phyloP scores from a whole-genome alignment of 2,329 filamentous ascomycete genomes.

The Penicillium griseofulvum region DNA sequence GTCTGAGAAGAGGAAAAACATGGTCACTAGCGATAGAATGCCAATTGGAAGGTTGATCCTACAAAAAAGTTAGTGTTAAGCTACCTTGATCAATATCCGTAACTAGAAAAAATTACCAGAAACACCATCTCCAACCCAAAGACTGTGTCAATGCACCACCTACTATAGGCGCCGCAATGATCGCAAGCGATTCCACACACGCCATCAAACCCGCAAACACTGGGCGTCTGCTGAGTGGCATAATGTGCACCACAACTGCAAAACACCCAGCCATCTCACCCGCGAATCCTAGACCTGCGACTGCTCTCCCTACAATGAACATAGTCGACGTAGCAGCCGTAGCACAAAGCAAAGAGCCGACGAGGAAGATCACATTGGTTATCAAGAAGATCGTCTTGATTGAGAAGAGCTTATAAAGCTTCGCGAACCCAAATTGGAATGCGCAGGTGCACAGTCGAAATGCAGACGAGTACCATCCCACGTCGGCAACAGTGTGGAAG shows the following conservation, averaged over 20 bases:
- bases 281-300: conserved; percentile 28
- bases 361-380: conserved; percentile 19
- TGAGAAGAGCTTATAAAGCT: conserved; percentile 35
- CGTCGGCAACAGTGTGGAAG: conserved; percentile 27
- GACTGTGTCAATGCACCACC: conserved; percentile 37
- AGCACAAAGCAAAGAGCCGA: conserved; percentile 22
- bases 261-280: conserved; percentile 21
- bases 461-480: conserved; percentile 31
- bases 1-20: conserved; percentile 21
- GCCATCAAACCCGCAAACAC: conserved; percentile 25
- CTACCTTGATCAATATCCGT: neutral
- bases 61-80: neutral
- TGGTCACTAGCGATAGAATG: conserved; percentile 15
- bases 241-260: conserved; percentile 10
- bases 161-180: conserved; percentile 31
- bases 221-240: conserved; percentile 30
- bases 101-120: conserved; percentile 16
- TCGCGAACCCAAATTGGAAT: conserved; percentile 24
- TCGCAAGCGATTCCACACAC: conserved; percentile 26
- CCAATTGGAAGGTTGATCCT: conserved; percentile 37
- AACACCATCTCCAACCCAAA: conserved; percentile 39
- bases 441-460: conserved; percentile 23
- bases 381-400: conserved; percentile 28
- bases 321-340: conserved; percentile 13
- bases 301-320: conserved; percentile 21